Base-by-base conservation (phyloP, 768 basidiomycete genomes). In the Calocybe cyanea region DNA sequence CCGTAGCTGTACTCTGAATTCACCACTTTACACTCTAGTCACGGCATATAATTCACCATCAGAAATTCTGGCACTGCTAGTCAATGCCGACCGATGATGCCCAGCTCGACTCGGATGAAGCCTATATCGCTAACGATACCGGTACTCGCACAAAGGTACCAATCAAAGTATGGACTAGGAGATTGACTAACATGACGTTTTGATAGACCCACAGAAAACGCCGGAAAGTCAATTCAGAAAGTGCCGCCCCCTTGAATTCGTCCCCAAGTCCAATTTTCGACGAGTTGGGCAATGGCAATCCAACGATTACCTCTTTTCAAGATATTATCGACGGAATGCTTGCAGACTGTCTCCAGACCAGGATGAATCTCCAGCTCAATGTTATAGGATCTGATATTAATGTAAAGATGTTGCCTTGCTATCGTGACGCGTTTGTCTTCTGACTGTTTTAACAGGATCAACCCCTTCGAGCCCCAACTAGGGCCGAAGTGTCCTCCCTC, bases 391-490 rank as follows among this genome's bases (percentile, higher is more conserved):
- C 52, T 3, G 55, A 63, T 40, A 57, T 60, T 23, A 45, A 59
- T 43, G 63, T 65, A 37, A 34, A 2, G 21, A 37, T 21, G 9
- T 17, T 23, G 13, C 7, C 28, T 30, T 28, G 25, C 20, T n/a
- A 14, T 38, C 36, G 13, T 18, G 21, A 24, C 23, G 6, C 30
- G 24, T 34, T 42, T 6, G 4, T 6, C 13, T 32, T 21, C 13
- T 13, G 13, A 30, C 38, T 25, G 13, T 40, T 10, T 4, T 41
- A 24, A 37, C 38, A 73, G 71, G 64, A 65, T 11, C 52, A 68
- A 49, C 47, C 42, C 10, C 50, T 75, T 25, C 66, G 75, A 19
- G 65, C 73, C 2, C 59, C 75, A 38, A 70, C 73, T 18, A 66
- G 65, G 30, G 66, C 67, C 17, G 77, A 77, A 47, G 51, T 66